phyloP scores from a whole-genome alignment of 208 protist genomes.

The Trichomonas tenax region DNA sequence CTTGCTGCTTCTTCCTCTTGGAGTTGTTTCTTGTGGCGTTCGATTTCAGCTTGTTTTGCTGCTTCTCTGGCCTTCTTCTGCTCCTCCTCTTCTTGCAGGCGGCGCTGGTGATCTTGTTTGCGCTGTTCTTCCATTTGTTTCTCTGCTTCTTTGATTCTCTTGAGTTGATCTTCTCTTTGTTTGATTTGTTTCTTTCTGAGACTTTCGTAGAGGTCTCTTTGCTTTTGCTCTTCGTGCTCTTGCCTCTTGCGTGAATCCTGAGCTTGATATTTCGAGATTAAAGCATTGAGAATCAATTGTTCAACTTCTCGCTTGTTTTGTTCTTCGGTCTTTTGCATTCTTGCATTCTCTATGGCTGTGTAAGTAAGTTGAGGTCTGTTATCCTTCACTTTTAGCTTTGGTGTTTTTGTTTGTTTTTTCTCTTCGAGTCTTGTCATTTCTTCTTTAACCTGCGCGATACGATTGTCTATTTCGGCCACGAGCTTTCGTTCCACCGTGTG shows the following conservation, averaged over 20 bases:
- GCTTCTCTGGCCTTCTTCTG: neutral
- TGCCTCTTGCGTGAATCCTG: neutral
- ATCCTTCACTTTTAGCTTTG: neutral
- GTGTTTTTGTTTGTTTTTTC: neutral
- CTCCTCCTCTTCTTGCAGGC: neutral
- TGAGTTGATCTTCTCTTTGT: neutral
- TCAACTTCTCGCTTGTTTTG: neutral
- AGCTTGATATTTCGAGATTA: neutral
- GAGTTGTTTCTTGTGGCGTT: neutral
- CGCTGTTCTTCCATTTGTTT: neutral
- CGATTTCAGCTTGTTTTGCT: neutral
- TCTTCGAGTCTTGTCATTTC: neutral
- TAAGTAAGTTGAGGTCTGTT: neutral
- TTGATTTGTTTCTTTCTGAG: neutral
- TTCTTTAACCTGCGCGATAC: neutral
- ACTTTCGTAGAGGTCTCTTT: neutral
- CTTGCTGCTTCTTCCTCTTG: neutral
- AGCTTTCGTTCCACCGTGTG: neutral
- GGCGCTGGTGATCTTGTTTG: neutral
- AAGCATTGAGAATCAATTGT: neutral
- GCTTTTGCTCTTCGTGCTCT: neutral
- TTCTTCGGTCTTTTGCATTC: neutral
- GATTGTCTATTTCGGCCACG: neutral
- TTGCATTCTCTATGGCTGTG: neutral
- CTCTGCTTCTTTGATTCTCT: neutral